Evolutionary conservation across 78 protist genomes (phyloP), one percentile per base, ranked within the genome.

Genomic region (Dictyostelium discoideum): DNA sequence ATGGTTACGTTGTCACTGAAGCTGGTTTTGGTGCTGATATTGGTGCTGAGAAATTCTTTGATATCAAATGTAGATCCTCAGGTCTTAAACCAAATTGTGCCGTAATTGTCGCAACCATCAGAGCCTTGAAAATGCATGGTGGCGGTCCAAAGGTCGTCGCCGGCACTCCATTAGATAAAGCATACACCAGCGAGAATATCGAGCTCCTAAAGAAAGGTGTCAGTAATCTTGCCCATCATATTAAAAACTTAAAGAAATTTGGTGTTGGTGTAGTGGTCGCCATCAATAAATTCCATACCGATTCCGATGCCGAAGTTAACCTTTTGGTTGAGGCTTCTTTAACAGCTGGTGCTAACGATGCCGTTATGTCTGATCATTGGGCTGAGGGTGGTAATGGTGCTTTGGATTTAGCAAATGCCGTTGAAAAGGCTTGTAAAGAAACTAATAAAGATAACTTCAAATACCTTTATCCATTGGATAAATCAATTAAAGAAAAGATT

Each of bases 111-210:
- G 94, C 98, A 78, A 98, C 99, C 0, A 98, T 97, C 10, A 97
- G 99, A 73, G 99, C 99, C 11, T 93, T 99, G 72, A 99, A 99
- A 95, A 97, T 98, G 98, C 99, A 99, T 95, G 99, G 97, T 37
- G 98, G 97, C 39, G 98, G 98, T 63, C 98, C 98, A 14, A 63
- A 80, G 20, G 98, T 97, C 1, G 97, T 87, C 4, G 96, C 98
- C 0, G 99, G 98, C 29, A 82, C 98, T 26, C 96, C 97, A 83
- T 83, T 96, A 10, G 90, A 78, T 74, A 24, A 26, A 14, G 98
- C 94, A 24, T 97, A 96, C 73, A 85, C 48, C 32, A 63, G 29
- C 13, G 97, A 95, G 81, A 85, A 96, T 87, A 69, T 98, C 5
- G 97, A 82, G 13, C 94, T 97, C 57, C 48, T 98, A 5, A 40